Conservation (phyloP, 2,329 filamentous ascomycete genomes). For the Trichoderma sp. region DNA sequence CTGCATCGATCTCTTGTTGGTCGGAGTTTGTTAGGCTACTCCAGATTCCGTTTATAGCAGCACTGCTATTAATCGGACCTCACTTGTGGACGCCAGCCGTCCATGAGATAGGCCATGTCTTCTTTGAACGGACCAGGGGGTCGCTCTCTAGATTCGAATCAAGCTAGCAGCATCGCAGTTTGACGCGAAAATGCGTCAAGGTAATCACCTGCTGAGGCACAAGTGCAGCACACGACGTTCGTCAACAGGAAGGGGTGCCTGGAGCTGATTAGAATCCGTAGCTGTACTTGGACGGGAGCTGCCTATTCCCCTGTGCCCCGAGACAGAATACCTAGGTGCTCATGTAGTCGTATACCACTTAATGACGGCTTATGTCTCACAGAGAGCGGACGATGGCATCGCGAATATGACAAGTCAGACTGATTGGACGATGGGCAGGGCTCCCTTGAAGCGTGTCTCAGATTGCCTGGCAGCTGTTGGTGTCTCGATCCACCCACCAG, state of each 20-base stretch:
- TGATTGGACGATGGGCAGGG: conserved; percentile 3
- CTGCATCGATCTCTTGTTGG: too few relatives aligned
- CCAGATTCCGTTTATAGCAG: background rate
- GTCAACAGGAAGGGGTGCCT: background rate
- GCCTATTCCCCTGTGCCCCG: background rate
- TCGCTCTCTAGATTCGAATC: conserved; percentile 23
- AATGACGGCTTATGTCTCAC: conserved; percentile 5
- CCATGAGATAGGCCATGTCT: conserved; percentile 8
- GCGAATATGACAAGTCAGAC: conserved; percentile 5
- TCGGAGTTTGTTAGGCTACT: too few relatives aligned
- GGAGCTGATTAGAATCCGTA: background rate
- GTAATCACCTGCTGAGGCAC: background rate
- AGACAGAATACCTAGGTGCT: background rate
- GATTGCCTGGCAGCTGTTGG: conserved; percentile 3
- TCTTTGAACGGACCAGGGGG: conserved; percentile 1
- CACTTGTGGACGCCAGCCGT: background rate
- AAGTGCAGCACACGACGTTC: background rate
- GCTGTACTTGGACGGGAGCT: background rate
- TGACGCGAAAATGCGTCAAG: background rate
- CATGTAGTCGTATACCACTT: background rate
- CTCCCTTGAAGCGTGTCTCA: background rate
- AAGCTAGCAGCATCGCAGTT: conserved; percentile 22
- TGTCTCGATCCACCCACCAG: background rate
- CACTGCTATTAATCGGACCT: conserved; percentile 6
- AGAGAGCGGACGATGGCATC: conserved; percentile 15